Evolutionary conservation across 139 green algal species (phyloP).

Genomic region (Chloropicon primus): DNA sequence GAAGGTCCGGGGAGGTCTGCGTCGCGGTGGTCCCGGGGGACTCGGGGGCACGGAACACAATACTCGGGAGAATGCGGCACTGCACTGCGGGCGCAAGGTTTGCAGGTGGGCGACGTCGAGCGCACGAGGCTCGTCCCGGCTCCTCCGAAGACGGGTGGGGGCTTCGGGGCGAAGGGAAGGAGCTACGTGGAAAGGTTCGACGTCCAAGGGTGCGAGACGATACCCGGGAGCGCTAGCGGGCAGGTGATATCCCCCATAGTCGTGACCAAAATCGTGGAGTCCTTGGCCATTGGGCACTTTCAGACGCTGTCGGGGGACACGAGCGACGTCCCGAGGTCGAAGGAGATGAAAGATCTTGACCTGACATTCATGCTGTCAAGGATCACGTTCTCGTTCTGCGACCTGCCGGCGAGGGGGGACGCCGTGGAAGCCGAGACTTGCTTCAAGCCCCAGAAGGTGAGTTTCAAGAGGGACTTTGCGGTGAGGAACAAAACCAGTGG

Average conservation of each 20-base stretch:
- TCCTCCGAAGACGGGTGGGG: neutral
- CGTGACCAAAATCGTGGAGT: neutral
- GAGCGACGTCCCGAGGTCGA: neutral
- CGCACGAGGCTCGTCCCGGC: neutral
- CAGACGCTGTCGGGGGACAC: neutral
- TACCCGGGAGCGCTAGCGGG: neutral
- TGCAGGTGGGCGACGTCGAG: no score
- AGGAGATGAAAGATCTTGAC: neutral
- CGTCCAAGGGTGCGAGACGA: neutral
- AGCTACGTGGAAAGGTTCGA: neutral
- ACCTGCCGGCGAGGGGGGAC: neutral
- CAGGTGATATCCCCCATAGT: neutral
- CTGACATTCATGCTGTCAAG: neutral
- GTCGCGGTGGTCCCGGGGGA: no score
- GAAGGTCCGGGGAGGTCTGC: no score
- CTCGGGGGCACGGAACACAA: no score
- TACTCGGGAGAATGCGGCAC: no score
- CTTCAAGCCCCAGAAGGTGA: neutral
- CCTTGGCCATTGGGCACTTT: neutral
- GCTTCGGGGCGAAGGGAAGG: neutral
- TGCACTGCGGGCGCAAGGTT: no score
- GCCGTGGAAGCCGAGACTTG: neutral
- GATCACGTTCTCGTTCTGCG: neutral
- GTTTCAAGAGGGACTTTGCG: neutral
- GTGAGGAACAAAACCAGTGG: neutral